These are phyloP conservation scores for Alternaria brassicicola DNA, from an alignment of 2,329 filamentous ascomycete genomes.

Conservation along the genomic window DNA sequence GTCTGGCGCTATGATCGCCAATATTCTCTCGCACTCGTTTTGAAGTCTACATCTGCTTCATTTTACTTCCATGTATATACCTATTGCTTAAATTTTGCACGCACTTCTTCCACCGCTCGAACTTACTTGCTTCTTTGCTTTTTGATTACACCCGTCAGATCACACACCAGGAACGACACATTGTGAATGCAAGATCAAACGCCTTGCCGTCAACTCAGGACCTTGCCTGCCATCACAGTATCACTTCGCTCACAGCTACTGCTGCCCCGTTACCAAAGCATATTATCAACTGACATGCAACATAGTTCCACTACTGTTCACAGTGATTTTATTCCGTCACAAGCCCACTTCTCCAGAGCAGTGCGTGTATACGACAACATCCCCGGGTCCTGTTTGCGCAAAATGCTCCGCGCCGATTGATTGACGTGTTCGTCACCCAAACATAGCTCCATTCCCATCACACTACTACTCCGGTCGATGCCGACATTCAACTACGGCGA, in stretches of 20 bases:
- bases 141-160: background rate
- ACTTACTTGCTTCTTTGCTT: background rate
- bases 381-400: background rate
- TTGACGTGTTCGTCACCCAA: conserved; percentile 16
- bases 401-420: background rate
- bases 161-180: background rate
- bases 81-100: background rate
- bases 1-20: background rate
- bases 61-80: conserved; percentile 19
- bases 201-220: background rate
- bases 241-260: background rate
- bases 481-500: background rate
- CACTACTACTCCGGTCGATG: background rate
- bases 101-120: background rate
- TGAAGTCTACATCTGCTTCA: background rate
- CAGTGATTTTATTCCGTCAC: background rate
- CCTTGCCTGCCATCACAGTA: background rate
- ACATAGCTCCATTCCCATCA: conserved; percentile 1
- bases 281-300: background rate
- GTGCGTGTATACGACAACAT: too few species aligned
- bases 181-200: conserved; percentile 5
- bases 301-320: background rate
- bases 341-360: background rate
- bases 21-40: background rate
- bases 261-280: background rate